Evolutionary conservation across 345 rosid species (phyloP), one percentile per base, ranked within the genome.

Genomic region (Brassica carinata): DNA sequence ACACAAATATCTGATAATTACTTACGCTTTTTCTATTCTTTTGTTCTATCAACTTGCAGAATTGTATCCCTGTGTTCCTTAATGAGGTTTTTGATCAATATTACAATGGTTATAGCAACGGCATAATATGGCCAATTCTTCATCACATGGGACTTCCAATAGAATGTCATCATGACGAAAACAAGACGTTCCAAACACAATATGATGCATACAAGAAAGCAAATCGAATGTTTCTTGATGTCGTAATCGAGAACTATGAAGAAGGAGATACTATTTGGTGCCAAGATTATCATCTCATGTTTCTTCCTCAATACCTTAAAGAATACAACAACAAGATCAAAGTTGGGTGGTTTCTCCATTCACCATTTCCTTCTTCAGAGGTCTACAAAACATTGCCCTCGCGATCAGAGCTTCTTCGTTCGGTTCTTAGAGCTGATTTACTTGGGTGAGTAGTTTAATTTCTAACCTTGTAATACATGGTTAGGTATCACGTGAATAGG

Each of bases 311-410:
- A 83, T 94, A 91, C 84, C 84, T 94, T 8, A 94, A 94, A 83
- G 91, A 92, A 19, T 69, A 89, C 76, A 90, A 92, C 79, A 85
- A 38, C 58, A 70, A 83, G 2, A 94, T 92, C 91, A 94, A 92
- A 87, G 98, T 94, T 84, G 98, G 98, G 45, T 94, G 98, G 98
- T 94, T 94, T 88, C 98, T 92, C 84, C 98, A 94, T 72, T 92
- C 98, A 27, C 97, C 97, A 17, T 94, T 94, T 81, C 98, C 98
- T 76, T 94, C 98, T 26, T 91, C 98, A 33, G 98, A 94, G 86
- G 92, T 94, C 81, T 94, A 89, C 67, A 87, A 96, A 87, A 92
- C 92, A 38, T 83, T 94, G 83, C 98, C 98, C 67, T 94, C 97
- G 19, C 87, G 98, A 59, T 88, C 98, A 2, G 97, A 94, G 84